Percentiles rank a stretch among this genome's conserved stretches.
Evolutionary conservation across 352 stramenopile genomes (phyloP).

Genomic region (Phytophthora lateralis): DNA sequence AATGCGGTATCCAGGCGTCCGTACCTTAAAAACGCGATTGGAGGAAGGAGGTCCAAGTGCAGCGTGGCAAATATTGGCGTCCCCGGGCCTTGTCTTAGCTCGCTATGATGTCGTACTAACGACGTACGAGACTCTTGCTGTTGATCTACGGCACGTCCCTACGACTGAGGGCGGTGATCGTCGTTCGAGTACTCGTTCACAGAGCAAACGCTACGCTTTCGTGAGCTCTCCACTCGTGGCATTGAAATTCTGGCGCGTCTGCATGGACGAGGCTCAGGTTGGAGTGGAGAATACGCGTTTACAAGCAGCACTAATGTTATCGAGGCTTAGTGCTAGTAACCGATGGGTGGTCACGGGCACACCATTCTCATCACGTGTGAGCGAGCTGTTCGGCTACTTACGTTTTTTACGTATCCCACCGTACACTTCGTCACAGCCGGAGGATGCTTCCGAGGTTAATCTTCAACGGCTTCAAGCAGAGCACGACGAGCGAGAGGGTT

Average conservation of each 20-base stretch:
- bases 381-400: slow-evolving; percentile 88
- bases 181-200: slow-evolving; percentile 61
- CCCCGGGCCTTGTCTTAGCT: slow-evolving; percentile 52
- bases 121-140: slow-evolving; percentile 88
- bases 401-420: slow-evolving; percentile 67
- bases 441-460: slow-evolving; percentile 1
- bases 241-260: slow-evolving; percentile 90
- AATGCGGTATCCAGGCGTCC: slow-evolving; percentile 63
- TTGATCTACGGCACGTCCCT: slow-evolving; percentile 82
- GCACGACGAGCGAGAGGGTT: slow-evolving; percentile 29
- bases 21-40: slow-evolving; percentile 43
- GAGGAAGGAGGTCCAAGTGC: slow-evolving; percentile 35
- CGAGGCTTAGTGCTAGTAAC: slow-evolving; percentile 60
- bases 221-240: slow-evolving; percentile 87
- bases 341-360: slow-evolving; percentile 93
- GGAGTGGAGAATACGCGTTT: slow-evolving; percentile 82
- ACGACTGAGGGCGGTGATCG: slow-evolving; percentile 42
- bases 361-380: slow-evolving; percentile 79
- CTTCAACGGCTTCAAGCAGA: slow-evolving; percentile 11
- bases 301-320: slow-evolving; percentile 82
- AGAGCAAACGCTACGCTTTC: slow-evolving; percentile 81
- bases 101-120: slow-evolving; percentile 92
- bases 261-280: slow-evolving; percentile 94
- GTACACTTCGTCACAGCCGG: slow-evolving; percentile 24
- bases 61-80: slow-evolving; percentile 64